A percentile compares a stretch with the other conserved stretches of the same genome.
These are phyloP conservation scores for Malus hybrid DNA, from an alignment of 331 rosid genomes.

Conservation along the genomic window DNA sequence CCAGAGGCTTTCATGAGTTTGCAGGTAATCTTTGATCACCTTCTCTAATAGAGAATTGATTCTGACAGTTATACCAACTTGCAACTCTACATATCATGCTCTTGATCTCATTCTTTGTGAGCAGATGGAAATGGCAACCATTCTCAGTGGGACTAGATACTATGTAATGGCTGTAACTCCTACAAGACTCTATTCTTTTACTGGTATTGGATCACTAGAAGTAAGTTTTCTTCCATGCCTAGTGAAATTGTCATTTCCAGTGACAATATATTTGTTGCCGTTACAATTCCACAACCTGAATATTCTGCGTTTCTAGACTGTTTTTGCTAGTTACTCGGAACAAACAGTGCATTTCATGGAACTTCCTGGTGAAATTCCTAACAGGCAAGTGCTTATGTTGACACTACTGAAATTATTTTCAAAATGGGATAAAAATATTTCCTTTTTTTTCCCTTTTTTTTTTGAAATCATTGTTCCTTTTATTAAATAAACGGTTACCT, in stretches of 20 bases:
- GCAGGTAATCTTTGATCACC: constrained; percentile 42
- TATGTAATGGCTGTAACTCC: constrained; percentile 97
- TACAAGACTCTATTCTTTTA: constrained; percentile 81
- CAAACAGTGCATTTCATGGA: constrained; percentile 94
- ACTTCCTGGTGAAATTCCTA: constrained; percentile 92
- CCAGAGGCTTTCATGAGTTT: constrained; percentile 84
- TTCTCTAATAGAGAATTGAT: constrained; percentile 7
- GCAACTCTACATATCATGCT: constrained; percentile 6
- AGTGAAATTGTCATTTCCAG: background rate
- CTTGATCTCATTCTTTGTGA: constrained; percentile 19
- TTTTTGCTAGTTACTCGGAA: constrained; percentile 72
- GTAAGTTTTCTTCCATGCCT: constrained; percentile 35
- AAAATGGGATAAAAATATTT: constrained; percentile 2
- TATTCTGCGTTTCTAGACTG: constrained; percentile 47
- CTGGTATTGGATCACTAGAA: constrained; percentile 77
- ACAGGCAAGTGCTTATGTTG: constrained; percentile 52
- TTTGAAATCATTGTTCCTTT: background rate
- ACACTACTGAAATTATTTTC: background rate
- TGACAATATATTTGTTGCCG: background rate
- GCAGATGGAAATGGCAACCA: constrained; percentile 86
- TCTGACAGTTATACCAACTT: background rate
- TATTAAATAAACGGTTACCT: background rate
- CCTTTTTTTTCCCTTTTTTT: too few species aligned
- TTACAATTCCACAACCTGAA: constrained; percentile 2
- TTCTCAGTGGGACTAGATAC: constrained; percentile 65